phyloP scores from a whole-genome alignment of 805 yeast species.

The Peterozyma xylosa region DNA sequence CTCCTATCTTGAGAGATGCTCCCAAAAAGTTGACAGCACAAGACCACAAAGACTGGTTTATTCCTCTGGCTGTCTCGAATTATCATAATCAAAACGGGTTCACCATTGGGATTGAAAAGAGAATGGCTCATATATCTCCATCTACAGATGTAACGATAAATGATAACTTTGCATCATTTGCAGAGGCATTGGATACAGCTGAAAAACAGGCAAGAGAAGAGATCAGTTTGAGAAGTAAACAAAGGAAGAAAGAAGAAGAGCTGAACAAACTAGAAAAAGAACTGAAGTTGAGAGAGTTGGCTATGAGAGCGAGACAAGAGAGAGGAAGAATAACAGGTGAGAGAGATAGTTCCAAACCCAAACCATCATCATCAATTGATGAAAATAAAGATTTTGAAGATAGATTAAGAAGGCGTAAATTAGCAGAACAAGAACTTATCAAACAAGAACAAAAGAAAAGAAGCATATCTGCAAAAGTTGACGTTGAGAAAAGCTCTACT shows the following conservation, averaged over 20 bases:
- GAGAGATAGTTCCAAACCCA: constrained; percentile 1
- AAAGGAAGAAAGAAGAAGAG: constrained; percentile 42
- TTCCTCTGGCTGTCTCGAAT: constrained; percentile 87
- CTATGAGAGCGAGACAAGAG: constrained; percentile 38
- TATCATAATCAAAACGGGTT: constrained; percentile 95
- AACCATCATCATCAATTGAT: constrained; percentile 1
- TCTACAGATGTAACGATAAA: constrained; percentile 32
- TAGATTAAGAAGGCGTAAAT: constrained; percentile 9
- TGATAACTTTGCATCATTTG: constrained; percentile 52
- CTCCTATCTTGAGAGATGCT: constrained; percentile 59
- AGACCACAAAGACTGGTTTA: constrained; percentile 75
- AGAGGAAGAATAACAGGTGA: constrained; percentile 10
- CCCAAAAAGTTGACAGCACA: constrained; percentile 53
- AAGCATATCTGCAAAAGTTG: constrained; percentile 50
- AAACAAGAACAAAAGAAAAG: constrained; percentile 39
- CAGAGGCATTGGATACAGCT: constrained; percentile 68
- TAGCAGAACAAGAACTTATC: constrained; percentile 26
- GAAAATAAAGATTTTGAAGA: constrained; percentile 7
- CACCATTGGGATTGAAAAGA: constrained; percentile 71
- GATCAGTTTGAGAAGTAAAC: constrained; percentile 39
- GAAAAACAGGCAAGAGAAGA: constrained; percentile 54
- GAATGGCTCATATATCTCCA: constrained; percentile 51
- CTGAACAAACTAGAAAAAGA: constrained; percentile 42
- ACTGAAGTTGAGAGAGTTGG: constrained; percentile 40
- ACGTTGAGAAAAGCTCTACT: constrained; percentile 33